These are phyloP conservation scores for Dendrocalamus latiflorus DNA, from an alignment of 202 grass and related monocot genomes.

Conservation along the genomic window DNA sequence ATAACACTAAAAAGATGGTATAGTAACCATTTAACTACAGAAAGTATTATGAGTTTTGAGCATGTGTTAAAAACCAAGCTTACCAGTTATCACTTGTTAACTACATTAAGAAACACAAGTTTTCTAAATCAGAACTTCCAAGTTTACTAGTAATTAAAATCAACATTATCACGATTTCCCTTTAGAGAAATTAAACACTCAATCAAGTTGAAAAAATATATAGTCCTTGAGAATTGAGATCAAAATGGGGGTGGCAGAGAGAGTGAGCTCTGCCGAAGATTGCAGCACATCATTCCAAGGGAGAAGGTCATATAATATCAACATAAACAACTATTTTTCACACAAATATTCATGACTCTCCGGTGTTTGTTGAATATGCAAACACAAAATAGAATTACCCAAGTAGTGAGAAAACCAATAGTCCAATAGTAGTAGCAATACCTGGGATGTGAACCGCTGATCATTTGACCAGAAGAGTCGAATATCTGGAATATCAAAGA, in stretches of 20 bases:
- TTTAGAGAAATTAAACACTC: neutral
- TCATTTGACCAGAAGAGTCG: slow-evolving; percentile 94
- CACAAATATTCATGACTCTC: neutral
- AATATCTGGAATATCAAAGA: slow-evolving; percentile 98
- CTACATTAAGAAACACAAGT: neutral
- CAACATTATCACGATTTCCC: neutral
- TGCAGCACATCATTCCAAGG: neutral
- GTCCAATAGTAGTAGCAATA: slow-evolving; percentile 23
- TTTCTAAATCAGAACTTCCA: neutral
- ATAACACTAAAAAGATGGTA: neutral
- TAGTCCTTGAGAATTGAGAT: neutral
- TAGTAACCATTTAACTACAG: neutral
- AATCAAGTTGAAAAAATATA: neutral
- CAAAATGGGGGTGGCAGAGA: neutral
- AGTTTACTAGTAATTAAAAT: neutral
- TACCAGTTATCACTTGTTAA: neutral
- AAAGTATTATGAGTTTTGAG: neutral
- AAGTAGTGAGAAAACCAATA: slow-evolving; percentile 16
- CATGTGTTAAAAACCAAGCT: neutral
- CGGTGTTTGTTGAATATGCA: neutral
- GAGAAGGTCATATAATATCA: neutral
- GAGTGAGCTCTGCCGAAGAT: neutral
- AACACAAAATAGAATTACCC: neutral
- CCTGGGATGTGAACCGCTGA: slow-evolving; percentile 90
- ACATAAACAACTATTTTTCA: neutral